A percentile compares a stretch with the other conserved stretches of the same genome.
These are phyloP conservation scores for Ilyonectria robusta DNA, from an alignment of 2,329 filamentous ascomycete genomes.

Conservation along the genomic window DNA sequence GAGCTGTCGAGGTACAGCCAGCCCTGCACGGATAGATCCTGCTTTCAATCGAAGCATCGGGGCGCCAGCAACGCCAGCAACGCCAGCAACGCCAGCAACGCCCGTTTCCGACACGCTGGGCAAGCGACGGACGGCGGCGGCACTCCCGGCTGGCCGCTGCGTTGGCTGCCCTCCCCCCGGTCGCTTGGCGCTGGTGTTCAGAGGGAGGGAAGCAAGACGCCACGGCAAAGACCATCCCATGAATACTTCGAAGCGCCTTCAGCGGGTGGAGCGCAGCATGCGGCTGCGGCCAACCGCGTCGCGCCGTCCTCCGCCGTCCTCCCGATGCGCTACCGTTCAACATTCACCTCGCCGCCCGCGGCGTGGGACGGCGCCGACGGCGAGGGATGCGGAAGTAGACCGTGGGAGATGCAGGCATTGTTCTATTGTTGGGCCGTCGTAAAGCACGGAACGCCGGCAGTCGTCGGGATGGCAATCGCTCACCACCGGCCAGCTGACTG, in stretches of 20 bases:
- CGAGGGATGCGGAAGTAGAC: constrained; percentile 13
- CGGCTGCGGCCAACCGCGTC: constrained; percentile 31
- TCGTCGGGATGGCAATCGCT: constrained; percentile 2
- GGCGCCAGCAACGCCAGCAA: constrained; percentile 17
- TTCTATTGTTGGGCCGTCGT: constrained; percentile 9
- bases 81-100: neutral
- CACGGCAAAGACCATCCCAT: constrained; percentile 16
- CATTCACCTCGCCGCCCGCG: constrained; percentile 8
- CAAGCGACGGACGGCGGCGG: constrained; percentile 28
- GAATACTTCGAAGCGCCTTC: constrained; percentile 20
- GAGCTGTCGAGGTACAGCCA: constrained; percentile 11
- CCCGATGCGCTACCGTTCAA: neutral
- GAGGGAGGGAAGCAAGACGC: constrained; percentile 27
- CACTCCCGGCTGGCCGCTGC: constrained; percentile 23
- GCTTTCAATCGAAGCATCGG: constrained; percentile 11
- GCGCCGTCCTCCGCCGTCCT: constrained; percentile 2
- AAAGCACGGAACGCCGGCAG: constrained; percentile 24
- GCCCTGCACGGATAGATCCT: constrained; percentile 3
- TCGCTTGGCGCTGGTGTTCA: constrained; percentile 29
- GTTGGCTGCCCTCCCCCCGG: constrained; percentile 4
- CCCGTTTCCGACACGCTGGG: constrained; percentile 29
- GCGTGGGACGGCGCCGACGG: constrained; percentile 4
- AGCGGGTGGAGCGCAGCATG: constrained; percentile 20
- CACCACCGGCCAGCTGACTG: neutral
- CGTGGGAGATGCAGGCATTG: constrained; percentile 1